phyloP scores from a whole-genome alignment of 495 filamentous ascomycete genomes.

The Pyrenula massariospora region DNA sequence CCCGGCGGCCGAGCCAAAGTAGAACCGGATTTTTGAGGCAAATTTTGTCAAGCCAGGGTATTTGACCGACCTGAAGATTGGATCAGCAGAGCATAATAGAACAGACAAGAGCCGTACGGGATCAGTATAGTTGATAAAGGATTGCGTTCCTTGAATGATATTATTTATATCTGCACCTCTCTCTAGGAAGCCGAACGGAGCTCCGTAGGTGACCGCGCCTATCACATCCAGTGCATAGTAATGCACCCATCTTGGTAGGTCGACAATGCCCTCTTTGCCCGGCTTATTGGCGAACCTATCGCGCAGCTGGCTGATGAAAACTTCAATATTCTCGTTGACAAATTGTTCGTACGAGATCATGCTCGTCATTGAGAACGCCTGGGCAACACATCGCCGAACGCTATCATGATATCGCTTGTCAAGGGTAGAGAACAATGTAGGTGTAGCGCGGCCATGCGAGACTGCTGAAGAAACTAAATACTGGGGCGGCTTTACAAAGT shows the following conservation, averaged over 20 bases:
- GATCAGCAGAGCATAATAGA: background rate
- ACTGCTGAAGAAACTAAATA: slow-evolving; percentile 21
- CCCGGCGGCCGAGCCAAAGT: background rate
- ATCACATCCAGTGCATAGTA: slow-evolving; percentile 32
- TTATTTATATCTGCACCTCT: slow-evolving; percentile 18
- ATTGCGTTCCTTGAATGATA: slow-evolving; percentile 14
- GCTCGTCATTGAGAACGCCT: slow-evolving; percentile 23
- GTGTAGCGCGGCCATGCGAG: slow-evolving; percentile 14
- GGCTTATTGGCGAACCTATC: slow-evolving; percentile 14
- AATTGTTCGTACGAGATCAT: slow-evolving; percentile 19
- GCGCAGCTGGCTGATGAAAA: slow-evolving; percentile 23
- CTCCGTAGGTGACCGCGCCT: slow-evolving; percentile 21
- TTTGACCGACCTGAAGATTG: slow-evolving; percentile 8
- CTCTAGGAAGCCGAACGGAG: slow-evolving; percentile 25
- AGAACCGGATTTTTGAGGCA: slow-evolving; percentile 14
- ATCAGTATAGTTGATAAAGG: slow-evolving; percentile 1
- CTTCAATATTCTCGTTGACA: slow-evolving; percentile 15
- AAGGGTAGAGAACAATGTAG: slow-evolving; percentile 35
- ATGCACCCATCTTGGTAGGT: slow-evolving; percentile 46
- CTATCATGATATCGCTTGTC: slow-evolving; percentile 27
- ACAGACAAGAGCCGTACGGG: background rate
- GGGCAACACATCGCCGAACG: slow-evolving; percentile 26
- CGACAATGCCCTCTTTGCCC: slow-evolving; percentile 24
- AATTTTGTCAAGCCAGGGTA: slow-evolving; percentile 24
- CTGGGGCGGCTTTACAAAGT: slow-evolving; percentile 37